Conservation (phyloP, 768 basidiomycete species). For the Gyrodon lividus region DNA sequence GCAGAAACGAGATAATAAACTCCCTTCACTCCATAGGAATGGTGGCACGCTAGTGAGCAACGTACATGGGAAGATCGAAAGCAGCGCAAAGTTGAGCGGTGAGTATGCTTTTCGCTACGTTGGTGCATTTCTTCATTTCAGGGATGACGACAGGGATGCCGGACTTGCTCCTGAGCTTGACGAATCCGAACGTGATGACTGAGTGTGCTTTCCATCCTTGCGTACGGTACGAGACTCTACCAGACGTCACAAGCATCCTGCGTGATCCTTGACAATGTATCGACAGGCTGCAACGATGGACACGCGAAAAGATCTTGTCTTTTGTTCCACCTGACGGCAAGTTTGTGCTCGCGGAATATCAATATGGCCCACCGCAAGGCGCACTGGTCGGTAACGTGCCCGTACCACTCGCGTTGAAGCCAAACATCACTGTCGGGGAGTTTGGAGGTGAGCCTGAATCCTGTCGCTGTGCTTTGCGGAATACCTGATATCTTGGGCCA, state of each 20-base stretch:
- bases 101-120: slow-evolving; percentile 4
- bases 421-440: slow-evolving; percentile 32
- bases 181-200: slow-evolving; percentile 66
- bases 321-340: slow-evolving; percentile 94
- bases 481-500: not conserved
- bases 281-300: slow-evolving; percentile 74
- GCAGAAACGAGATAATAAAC: not conserved
- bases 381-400: slow-evolving; percentile 46
- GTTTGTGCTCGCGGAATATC: slow-evolving; percentile 84
- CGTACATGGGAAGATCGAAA: slow-evolving; percentile 76
- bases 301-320: slow-evolving; percentile 71
- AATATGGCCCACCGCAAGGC: slow-evolving; percentile 47
- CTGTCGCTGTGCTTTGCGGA: not conserved
- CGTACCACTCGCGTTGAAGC: slow-evolving; percentile 51
- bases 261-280: slow-evolving; percentile 7
- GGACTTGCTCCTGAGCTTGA: slow-evolving; percentile 78
- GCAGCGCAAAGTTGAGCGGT: slow-evolving; percentile 79
- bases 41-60: slow-evolving; percentile 65
- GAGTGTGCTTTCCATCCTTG: slow-evolving; percentile 93
- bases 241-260: not conserved
- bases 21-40: slow-evolving; percentile 41
- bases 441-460: slow-evolving; percentile 27
- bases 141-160: slow-evolving; percentile 63
- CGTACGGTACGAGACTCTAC: slow-evolving; percentile 68
- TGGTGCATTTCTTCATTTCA: slow-evolving; percentile 2